Conservation (phyloP, 2,329 filamentous ascomycete genomes). For the Penicillium sp. region DNA sequence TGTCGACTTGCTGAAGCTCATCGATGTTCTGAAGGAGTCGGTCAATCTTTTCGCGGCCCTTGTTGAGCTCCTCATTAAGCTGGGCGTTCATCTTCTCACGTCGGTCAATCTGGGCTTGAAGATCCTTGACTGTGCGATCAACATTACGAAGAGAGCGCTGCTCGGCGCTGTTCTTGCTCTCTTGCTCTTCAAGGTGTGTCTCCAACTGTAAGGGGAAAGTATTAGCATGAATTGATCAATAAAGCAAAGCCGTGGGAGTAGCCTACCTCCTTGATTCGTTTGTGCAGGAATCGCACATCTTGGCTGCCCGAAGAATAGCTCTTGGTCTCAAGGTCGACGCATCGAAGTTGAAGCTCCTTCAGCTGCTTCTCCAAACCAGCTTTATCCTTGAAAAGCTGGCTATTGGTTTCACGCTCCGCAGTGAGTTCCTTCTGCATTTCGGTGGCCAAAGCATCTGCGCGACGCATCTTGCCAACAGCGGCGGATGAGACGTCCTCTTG, state of each 20-base stretch:
- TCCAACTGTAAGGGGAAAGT: slow-evolving; percentile 65
- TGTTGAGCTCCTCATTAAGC: slow-evolving; percentile 77
- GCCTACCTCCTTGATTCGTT: slow-evolving; percentile 88
- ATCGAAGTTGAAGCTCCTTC: slow-evolving; percentile 84
- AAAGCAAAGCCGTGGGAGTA: not conserved
- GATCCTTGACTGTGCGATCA: slow-evolving; percentile 89
- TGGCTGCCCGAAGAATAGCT: slow-evolving; percentile 92
- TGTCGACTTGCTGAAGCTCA: slow-evolving; percentile 87
- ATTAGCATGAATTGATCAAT: slow-evolving; percentile 19
- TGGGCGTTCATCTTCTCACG: slow-evolving; percentile 84
- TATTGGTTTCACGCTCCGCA: slow-evolving; percentile 77
- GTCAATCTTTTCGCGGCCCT: slow-evolving; percentile 86
- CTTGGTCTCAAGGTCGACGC: slow-evolving; percentile 95
- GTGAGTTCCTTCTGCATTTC: slow-evolving; percentile 94
- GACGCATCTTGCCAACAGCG: slow-evolving; percentile 94
- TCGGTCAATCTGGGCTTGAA: slow-evolving; percentile 88
- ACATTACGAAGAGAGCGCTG: slow-evolving; percentile 88
- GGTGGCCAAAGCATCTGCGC: slow-evolving; percentile 79
- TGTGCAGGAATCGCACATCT: slow-evolving; percentile 92
- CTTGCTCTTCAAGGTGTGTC: slow-evolving; percentile 78
- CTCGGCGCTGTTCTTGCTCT: slow-evolving; percentile 74
- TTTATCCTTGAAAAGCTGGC: slow-evolving; percentile 85
- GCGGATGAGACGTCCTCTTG: slow-evolving; percentile 91
- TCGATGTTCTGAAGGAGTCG: slow-evolving; percentile 89
- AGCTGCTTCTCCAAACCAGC: slow-evolving; percentile 82